Conservation (phyloP, 805 yeast species). For the Barnettozyma botsteinii region DNA sequence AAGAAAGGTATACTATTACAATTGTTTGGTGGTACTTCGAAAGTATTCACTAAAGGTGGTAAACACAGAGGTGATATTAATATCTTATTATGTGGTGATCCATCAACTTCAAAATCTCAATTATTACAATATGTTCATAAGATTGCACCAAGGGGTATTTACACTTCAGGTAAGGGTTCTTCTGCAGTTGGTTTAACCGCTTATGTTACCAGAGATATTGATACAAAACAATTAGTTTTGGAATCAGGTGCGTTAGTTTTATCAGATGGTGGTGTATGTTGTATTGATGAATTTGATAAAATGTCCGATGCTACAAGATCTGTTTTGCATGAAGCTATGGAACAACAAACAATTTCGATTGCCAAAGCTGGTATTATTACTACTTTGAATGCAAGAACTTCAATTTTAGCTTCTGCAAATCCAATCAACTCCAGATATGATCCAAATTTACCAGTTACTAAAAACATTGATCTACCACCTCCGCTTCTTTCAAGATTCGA, state of each 20-base stretch:
- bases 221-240: slow-evolving; percentile 86
- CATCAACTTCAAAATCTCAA: slow-evolving; percentile 96
- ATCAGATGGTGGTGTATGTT: slow-evolving; percentile 97
- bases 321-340: slow-evolving; percentile 98
- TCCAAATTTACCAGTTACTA: slow-evolving; percentile 91
- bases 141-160: slow-evolving; percentile 96
- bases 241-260: slow-evolving; percentile 95
- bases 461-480: slow-evolving; percentile 94
- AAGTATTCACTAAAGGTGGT: slow-evolving; percentile 84
- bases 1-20: slow-evolving; percentile 92
- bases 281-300: slow-evolving; percentile 98
- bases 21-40: slow-evolving; percentile 93
- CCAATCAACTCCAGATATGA: slow-evolving; percentile 95
- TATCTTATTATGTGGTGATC: slow-evolving; percentile 91
- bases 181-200: slow-evolving; percentile 99
- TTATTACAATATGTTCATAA: slow-evolving; percentile 91
- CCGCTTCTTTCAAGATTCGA: slow-evolving; percentile 93
- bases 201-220: slow-evolving; percentile 89
- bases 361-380: slow-evolving; percentile 99
- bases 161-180: slow-evolving; percentile 97
- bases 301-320: slow-evolving; percentile 94
- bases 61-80: slow-evolving; percentile 95
- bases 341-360: slow-evolving; percentile 95
- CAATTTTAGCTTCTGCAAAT: slow-evolving; percentile 93
- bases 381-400: slow-evolving; percentile 92